phyloP scores from a whole-genome alignment of 2,329 filamentous ascomycete species.

The Trichoderma sp. region DNA sequence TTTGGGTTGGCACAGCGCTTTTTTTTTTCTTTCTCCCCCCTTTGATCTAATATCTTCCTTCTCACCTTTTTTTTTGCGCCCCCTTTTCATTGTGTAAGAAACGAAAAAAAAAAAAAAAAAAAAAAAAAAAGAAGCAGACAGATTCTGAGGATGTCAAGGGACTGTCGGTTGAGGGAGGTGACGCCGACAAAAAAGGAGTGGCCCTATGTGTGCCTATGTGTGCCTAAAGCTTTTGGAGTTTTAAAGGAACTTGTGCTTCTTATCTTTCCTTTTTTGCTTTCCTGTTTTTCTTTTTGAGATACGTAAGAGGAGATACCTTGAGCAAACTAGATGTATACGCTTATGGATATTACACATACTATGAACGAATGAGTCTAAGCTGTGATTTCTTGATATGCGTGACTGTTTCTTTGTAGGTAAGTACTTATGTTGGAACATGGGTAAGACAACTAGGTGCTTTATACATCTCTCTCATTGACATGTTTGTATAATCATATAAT shows the following conservation, averaged over 20 bases:
- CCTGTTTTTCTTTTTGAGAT: neutral
- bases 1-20: slow-evolving; percentile 12
- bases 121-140: neutral
- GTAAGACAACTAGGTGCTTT: neutral
- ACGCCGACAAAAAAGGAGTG: neutral
- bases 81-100: neutral
- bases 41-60: slow-evolving; percentile 7
- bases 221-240: slow-evolving; percentile 17
- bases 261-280: neutral
- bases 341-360: slow-evolving; percentile 17
- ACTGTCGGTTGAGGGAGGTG: slow-evolving; percentile 2
- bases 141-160: neutral
- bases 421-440: neutral
- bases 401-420: neutral
- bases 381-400: neutral
- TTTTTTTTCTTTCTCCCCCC: slow-evolving; percentile 2
- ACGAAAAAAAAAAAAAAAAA: neutral
- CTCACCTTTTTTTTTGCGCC: neutral
- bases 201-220: neutral
- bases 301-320: neutral
- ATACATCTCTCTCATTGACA: neutral
- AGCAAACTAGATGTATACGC: slow-evolving; percentile 19
- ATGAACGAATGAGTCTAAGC: neutral
- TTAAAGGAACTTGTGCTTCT: neutral
- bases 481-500: slow-evolving; percentile 1